Base-by-base conservation (phyloP, 129 eudicot species). In the Pseudognaphalium luteoalbum region DNA sequence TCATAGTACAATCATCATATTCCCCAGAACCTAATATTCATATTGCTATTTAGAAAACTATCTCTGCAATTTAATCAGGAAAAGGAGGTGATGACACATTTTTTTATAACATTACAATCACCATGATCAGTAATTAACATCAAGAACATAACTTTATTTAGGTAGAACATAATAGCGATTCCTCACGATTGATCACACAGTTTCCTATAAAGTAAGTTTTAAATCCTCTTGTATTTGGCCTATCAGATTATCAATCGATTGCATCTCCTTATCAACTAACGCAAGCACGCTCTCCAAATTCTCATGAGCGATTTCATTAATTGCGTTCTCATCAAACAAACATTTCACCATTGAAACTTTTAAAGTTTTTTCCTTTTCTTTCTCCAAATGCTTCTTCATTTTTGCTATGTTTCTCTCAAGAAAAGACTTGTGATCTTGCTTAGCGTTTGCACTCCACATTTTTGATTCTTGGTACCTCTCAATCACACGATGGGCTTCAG, bases 401-500 rank as follows among this genome's bases (percentile, higher is more conserved):
- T 44, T 74, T 3, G 11, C 30, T 20, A 80, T 73, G 63, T 17
- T 57, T 30, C 29, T 80, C 44, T 67, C 0, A n/a, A 80, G 79
- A 32, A 42, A 58, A 47, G 57, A 3, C 3, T 50, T 30, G 29
- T 59, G 83, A 33, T 74, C 71, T 0, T 39, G 75, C 39, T n/a
- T 17, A 17, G 70, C 39, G 3, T 61, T 73, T 15, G 79, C n/a
- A 30, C 80, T 54, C 80, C 30, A 33, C 7, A n/a, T 0, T 7
- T 8, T 50, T 1, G 80, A 50, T 0, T 57, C 11, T 5, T 74
- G 19, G 50, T 41, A 80, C 71, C 30, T 58, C 12, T 44, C 17
- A 51, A 80, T 67, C 58, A 80, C 66, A 1, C 58, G 66, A 6
- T 9, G 57, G 0, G 76, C 84, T 44, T 80, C 80, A 59, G 47